These are phyloP conservation scores for Alternaria hordeiaustralica DNA, from an alignment of 2,329 filamentous ascomycete genomes.

Conservation along the genomic window DNA sequence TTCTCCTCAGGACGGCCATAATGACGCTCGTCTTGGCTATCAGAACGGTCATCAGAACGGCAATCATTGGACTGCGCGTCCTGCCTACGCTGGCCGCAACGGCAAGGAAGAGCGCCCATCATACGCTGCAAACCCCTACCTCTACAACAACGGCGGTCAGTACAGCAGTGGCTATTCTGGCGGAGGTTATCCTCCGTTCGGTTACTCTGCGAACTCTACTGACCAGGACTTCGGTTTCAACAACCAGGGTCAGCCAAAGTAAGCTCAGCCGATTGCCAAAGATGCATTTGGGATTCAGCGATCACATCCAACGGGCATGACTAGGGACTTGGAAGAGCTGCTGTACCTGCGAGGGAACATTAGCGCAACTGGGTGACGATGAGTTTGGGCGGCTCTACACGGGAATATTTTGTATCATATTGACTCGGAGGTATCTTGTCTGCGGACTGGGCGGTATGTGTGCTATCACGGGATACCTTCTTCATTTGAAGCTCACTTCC, in stretches of 20 bases:
- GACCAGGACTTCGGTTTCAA: slow-evolving; percentile 28
- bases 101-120: slow-evolving; percentile 29
- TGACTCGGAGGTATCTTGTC: not conserved
- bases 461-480: not conserved
- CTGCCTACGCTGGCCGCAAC: slow-evolving; percentile 22
- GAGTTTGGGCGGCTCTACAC: not conserved
- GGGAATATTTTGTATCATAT: not conserved
- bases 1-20: slow-evolving; percentile 21
- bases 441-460: not conserved
- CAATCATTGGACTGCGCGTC: slow-evolving; percentile 22
- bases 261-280: not conserved
- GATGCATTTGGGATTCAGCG: not conserved
- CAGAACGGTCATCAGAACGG: slow-evolving; percentile 17
- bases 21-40: slow-evolving; percentile 22
- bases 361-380: not conserved
- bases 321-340: not conserved
- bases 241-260: slow-evolving; percentile 23
- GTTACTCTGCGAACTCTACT: slow-evolving; percentile 17
- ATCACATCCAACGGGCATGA: not conserved
- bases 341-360: not conserved
- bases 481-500: not conserved
- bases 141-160: slow-evolving; percentile 18
- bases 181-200: slow-evolving; percentile 24
- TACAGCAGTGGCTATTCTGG: slow-evolving; percentile 23
- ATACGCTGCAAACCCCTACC: slow-evolving; percentile 32